Evolutionary conservation across 2,329 filamentous ascomycete genomes (phyloP).

Genomic region (Onygena corvina): DNA sequence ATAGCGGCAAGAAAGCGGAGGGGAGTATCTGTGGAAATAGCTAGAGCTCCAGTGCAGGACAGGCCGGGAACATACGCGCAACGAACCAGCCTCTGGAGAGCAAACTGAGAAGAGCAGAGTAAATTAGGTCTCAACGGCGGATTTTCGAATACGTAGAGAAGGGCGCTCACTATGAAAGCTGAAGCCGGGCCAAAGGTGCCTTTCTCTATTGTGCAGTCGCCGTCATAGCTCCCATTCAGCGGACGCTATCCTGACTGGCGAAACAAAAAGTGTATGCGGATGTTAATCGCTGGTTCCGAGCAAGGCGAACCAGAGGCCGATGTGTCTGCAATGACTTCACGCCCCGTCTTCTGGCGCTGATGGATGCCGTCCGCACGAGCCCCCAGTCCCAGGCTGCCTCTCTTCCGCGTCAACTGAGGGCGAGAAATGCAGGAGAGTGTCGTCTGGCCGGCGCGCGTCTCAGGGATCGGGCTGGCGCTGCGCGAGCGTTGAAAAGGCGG

Average conservation of each 20-base stretch:
- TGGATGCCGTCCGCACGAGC: no score
- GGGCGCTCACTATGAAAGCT: background rate
- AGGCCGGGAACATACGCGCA: background rate
- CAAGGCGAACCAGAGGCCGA: background rate
- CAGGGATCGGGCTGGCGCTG: background rate
- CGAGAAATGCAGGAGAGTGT: background rate
- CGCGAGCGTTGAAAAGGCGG: background rate
- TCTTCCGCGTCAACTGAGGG: background rate
- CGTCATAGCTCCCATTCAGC: slow-evolving; percentile 5
- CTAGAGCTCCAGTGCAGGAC: background rate
- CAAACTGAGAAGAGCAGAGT: background rate
- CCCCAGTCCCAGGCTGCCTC: background rate
- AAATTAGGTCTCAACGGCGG: background rate
- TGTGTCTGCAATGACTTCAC: no score
- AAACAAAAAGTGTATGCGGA: background rate
- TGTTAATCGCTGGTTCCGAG: background rate
- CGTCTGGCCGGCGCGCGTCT: background rate
- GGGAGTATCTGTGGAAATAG: background rate
- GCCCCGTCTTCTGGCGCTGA: no score
- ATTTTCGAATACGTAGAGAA: background rate
- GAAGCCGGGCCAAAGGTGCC: background rate
- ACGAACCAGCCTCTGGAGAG: background rate
- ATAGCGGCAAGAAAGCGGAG: background rate
- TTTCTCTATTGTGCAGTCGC: slow-evolving; percentile 3
- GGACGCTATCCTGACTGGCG: background rate